Evolutionary conservation across 306 rosid genomes (phyloP).

Genomic region (Dicorynia guianensis): DNA sequence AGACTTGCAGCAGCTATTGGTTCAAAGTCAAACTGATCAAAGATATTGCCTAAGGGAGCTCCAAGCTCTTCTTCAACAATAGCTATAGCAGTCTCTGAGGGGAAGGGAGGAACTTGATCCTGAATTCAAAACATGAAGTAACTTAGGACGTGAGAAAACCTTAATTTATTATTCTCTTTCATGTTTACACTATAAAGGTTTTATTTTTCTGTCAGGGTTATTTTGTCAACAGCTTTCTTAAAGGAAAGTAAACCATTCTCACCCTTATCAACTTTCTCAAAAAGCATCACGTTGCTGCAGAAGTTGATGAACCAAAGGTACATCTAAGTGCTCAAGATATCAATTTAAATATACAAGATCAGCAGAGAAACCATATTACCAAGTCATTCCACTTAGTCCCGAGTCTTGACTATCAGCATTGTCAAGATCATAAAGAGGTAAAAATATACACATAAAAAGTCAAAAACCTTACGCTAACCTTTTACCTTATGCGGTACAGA

Average conservation of each 20-base stretch:
- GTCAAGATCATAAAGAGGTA: conserved; percentile 12
- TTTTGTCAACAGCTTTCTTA: conserved; percentile 4
- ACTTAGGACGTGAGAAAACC: conserved; percentile 45
- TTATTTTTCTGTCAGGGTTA: background rate
- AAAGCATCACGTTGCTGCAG: background rate
- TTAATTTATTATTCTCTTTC: conserved; percentile 19
- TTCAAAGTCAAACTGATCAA: conserved; percentile 89
- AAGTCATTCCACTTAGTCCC: too few species aligned
- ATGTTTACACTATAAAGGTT: background rate
- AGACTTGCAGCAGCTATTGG: conserved; percentile 99
- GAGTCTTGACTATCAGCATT: background rate
- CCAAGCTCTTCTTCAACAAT: conserved; percentile 95
- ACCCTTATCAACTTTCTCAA: background rate
- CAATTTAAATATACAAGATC: too few species aligned
- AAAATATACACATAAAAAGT: background rate
- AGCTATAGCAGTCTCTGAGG: conserved; percentile 84
- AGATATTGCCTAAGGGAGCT: conserved; percentile 65
- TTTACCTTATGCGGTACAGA: background rate
- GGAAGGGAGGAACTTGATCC: conserved; percentile 99
- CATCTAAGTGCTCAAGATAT: conserved; percentile 4
- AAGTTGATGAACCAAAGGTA: conserved; percentile 15
- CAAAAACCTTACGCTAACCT: background rate
- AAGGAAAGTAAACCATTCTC: too few species aligned
- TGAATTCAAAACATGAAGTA: conserved; percentile 45
- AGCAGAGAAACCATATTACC: too few species aligned